Conservation (phyloP, 805 yeast species). For the Metschnikowia santaceciliae region DNA sequence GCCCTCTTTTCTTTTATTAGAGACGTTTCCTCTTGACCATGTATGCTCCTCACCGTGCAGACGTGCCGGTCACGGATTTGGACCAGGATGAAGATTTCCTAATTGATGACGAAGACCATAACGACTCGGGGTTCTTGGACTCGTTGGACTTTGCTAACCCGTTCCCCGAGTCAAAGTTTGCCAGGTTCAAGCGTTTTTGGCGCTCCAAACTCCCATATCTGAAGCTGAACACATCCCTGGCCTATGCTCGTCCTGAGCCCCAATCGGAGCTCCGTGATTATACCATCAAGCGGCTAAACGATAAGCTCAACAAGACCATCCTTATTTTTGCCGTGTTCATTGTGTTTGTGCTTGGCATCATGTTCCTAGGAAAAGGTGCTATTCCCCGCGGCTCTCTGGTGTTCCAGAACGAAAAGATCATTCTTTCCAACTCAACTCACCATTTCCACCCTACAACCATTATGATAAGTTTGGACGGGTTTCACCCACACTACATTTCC, state of each 20-base stretch:
- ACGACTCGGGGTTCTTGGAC: constrained; percentile 15
- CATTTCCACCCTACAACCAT: constrained; percentile 76
- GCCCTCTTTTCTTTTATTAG: too few species aligned
- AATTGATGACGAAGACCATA: constrained; percentile 16
- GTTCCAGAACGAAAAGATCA: constrained; percentile 15
- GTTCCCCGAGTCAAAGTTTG: background rate
- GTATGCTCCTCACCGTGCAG: constrained; percentile 37
- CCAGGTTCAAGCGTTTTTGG: background rate
- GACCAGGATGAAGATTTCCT: constrained; percentile 41
- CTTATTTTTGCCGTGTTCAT: constrained; percentile 10
- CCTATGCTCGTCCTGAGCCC: background rate
- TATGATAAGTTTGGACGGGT: constrained; percentile 78
- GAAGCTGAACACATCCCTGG: background rate
- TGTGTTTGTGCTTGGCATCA: constrained; percentile 10
- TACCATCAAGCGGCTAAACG: constrained; percentile 23
- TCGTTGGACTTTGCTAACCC: constrained; percentile 1
- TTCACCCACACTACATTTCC: constrained; percentile 84
- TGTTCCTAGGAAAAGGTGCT: constrained; percentile 2
- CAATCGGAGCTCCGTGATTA: constrained; percentile 19
- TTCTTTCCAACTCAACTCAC: constrained; percentile 59
- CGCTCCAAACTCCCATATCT: constrained; percentile 4
- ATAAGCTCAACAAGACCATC: constrained; percentile 18
- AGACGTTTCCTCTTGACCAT: background rate
- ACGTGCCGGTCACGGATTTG: constrained; percentile 53
- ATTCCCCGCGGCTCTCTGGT: background rate